A percentile compares a stretch with the other conserved stretches of the same genome.
Conservation (phyloP, 441 rosid genomes). For the Brassica balearica region DNA sequence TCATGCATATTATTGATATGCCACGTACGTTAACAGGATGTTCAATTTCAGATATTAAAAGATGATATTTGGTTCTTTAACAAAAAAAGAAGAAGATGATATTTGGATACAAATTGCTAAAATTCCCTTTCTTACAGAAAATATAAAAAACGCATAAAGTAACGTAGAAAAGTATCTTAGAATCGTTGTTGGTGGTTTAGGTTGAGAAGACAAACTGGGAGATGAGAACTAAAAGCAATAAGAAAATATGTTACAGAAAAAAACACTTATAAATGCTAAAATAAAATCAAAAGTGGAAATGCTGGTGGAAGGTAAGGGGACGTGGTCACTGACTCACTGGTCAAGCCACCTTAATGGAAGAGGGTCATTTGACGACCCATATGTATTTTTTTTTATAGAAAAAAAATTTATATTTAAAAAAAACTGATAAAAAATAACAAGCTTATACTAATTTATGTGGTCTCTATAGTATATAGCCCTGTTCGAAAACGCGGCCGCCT, state of each 20-base stretch:
- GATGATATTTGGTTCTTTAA: conserved; percentile 2
- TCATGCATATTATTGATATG: background rate
- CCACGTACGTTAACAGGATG: background rate
- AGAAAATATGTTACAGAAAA: background rate
- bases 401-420: background rate
- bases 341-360: background rate
- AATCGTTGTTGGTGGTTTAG: conserved; percentile 16
- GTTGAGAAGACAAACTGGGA: conserved; percentile 7
- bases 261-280: background rate
- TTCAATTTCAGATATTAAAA: background rate
- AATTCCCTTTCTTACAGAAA: background rate
- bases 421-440: background rate
- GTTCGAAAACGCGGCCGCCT: no score
- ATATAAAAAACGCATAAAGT: conserved; percentile 16
- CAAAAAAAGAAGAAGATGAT: background rate
- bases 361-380: background rate
- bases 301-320: conserved; percentile 16
- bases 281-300: background rate
- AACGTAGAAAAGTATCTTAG: conserved; percentile 26
- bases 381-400: background rate
- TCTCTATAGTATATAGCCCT: no score
- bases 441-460: no score
- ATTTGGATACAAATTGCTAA: background rate
- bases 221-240: conserved; percentile 12
- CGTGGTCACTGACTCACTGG: conserved; percentile 4